phyloP scores from a whole-genome alignment of 2,329 filamentous ascomycete species.

The Colletotrichum nymphaeae region DNA sequence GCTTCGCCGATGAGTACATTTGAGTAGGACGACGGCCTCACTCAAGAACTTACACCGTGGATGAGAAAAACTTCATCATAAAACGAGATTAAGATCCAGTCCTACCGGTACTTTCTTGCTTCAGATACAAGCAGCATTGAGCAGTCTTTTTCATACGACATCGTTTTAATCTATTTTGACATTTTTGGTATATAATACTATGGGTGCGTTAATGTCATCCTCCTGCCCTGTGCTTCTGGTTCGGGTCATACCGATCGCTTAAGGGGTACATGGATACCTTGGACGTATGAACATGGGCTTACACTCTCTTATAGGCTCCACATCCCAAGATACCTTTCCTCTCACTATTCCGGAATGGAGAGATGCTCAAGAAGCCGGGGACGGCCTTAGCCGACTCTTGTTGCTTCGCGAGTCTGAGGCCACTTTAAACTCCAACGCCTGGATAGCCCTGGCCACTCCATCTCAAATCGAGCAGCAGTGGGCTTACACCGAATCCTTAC shows the following conservation, averaged over 20 bases:
- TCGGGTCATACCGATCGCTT: background rate
- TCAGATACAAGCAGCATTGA: background rate
- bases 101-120: background rate
- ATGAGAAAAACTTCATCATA: conserved; percentile 9
- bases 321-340: conserved; percentile 29
- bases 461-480: conserved; percentile 41
- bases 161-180: background rate
- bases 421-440: conserved; percentile 41
- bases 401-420: conserved; percentile 40
- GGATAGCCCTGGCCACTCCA: conserved; percentile 46
- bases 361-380: conserved; percentile 39
- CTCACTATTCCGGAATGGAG: conserved; percentile 40
- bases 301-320: conserved; percentile 16
- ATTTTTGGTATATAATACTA: conserved; percentile 5
- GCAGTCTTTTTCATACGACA: background rate
- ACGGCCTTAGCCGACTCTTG: conserved; percentile 43
- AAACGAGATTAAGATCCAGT: background rate
- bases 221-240: background rate
- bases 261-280: background rate
- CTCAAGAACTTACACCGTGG: background rate
- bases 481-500: conserved; percentile 54
- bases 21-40: conserved; percentile 13
- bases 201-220: conserved; percentile 21
- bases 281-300: conserved; percentile 13
- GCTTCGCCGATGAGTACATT: conserved; percentile 22